Conservation (phyloP, 2,329 filamentous ascomycete genomes). For the Sporothrix sp. region DNA sequence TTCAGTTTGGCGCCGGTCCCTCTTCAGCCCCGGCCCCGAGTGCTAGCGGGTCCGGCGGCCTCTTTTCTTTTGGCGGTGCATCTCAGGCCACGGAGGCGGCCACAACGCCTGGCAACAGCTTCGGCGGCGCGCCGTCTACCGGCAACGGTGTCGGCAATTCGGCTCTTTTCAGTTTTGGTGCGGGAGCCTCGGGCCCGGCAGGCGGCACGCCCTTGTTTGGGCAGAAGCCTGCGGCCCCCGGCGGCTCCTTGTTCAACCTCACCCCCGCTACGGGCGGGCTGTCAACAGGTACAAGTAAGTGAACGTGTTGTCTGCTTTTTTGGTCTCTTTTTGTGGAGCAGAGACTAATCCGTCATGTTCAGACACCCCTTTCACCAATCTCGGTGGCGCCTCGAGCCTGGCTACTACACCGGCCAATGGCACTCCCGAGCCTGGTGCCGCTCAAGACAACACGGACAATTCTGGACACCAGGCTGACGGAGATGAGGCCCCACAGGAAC, state of each 20-base stretch:
- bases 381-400: conserved; percentile 51
- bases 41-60: conserved; percentile 7
- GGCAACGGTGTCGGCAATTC: conserved; percentile 19
- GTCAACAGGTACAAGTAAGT: conserved; percentile 36
- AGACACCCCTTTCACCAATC: conserved; percentile 44
- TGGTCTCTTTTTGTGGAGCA: neutral
- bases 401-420: conserved; percentile 50
- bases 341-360: conserved; percentile 17
- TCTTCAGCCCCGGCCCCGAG: neutral
- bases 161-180: conserved; percentile 27
- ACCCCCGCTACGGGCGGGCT: conserved; percentile 27
- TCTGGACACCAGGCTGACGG: conserved; percentile 40
- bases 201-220: conserved; percentile 22
- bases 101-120: conserved; percentile 17
- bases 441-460: conserved; percentile 30
- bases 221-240: conserved; percentile 21
- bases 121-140: conserved; percentile 16
- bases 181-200: conserved; percentile 22
- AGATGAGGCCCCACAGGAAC: conserved; percentile 52
- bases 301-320: neutral
- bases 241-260: conserved; percentile 24
- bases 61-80: conserved; percentile 31
- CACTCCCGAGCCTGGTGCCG: conserved; percentile 46
- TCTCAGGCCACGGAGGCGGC: conserved; percentile 17
- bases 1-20: conserved; percentile 17